Evolutionary conservation across 805 yeast species (phyloP), one percentile per base, ranked within the genome.

Genomic region (Ogataea salicorniae): DNA sequence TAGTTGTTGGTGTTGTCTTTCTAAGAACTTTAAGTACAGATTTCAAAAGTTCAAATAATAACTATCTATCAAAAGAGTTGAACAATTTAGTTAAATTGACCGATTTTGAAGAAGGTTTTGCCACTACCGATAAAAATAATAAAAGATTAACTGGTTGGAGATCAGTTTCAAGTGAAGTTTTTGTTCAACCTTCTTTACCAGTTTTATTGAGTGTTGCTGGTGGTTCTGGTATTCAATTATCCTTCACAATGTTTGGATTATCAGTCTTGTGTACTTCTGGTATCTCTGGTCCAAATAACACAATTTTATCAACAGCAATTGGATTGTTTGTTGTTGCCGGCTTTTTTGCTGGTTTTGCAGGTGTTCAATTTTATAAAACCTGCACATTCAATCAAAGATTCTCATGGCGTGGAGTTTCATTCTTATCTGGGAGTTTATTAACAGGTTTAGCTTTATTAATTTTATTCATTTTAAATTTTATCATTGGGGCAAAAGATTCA

Each of bases 401-500:
- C 63, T 40, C 69, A 61, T 59, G 68, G 74, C 52, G 73, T 35
- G 41, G 59, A 13, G 64, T 67, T 40, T 67, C 83, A 4, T 59
- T 76, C 11, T 46, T 74, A 20, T 75, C 77, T 48, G 83, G 82
- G 17, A 75, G 77, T 22, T 50, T 69, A 3, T 69, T 71, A 66
- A 87, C 73, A 23, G 76, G 67, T 38, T 57, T 68, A 3, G 70
- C 81, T 0, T 64, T 86, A 47, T 48, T 75, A 0, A 69, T 79
- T 2, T 70, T 84, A 0, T 62, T 84, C 22, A 60, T 79, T 22
- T 66, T 86, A 49, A 89, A 88, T 62, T 68, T 79, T 50, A 76
- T 89, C 47, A 81, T 86, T 9, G 86, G 91, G 88, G 84, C 84
- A 2, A 76, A 81, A 55, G 83, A 83, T 52, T 81, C 94, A 0